Percentiles rank a stretch among this genome's conserved stretches.
These are phyloP conservation scores for Venturia asperata DNA, from an alignment of 2,329 filamentous ascomycete species.

Conservation along the genomic window DNA sequence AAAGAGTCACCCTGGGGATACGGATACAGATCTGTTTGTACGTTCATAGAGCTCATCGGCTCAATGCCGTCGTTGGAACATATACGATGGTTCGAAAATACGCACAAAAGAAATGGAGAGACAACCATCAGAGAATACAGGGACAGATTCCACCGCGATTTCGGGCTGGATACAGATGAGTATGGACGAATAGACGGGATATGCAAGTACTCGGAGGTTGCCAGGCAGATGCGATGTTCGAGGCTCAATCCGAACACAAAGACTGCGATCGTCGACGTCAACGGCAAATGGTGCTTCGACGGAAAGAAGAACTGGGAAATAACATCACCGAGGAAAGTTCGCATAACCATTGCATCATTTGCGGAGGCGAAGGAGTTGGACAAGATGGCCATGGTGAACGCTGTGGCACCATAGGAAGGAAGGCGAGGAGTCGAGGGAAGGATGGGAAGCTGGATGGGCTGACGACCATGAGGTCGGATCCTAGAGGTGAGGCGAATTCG, in stretches of 20 bases:
- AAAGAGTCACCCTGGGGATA: slow-evolving; percentile 9
- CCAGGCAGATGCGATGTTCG: background rate
- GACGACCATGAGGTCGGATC: background rate
- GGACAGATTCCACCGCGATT: background rate
- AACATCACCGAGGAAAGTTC: background rate
- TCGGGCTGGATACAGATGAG: background rate
- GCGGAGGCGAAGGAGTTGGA: background rate
- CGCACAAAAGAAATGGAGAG: background rate
- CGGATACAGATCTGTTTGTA: background rate
- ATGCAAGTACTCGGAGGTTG: slow-evolving; percentile 1
- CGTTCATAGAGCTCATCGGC: slow-evolving; percentile 4
- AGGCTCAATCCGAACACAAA: background rate
- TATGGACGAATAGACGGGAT: background rate
- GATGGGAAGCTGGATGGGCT: background rate
- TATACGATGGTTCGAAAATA: slow-evolving; percentile 9
- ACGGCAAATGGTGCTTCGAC: slow-evolving; percentile 10
- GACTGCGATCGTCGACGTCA: background rate
- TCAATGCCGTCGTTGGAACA: background rate
- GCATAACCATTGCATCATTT: background rate
- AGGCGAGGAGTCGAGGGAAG: background rate
- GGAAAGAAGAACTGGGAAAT: slow-evolving; percentile 1
- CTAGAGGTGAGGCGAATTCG: background rate
- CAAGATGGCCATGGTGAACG: background rate
- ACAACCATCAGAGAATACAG: background rate
- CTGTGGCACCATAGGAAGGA: background rate